A percentile compares a stretch with the other conserved stretches of the same genome.
These are phyloP conservation scores for Colletotrichum sublineola DNA, from an alignment of 2,329 filamentous ascomycete species.

Conservation along the genomic window DNA sequence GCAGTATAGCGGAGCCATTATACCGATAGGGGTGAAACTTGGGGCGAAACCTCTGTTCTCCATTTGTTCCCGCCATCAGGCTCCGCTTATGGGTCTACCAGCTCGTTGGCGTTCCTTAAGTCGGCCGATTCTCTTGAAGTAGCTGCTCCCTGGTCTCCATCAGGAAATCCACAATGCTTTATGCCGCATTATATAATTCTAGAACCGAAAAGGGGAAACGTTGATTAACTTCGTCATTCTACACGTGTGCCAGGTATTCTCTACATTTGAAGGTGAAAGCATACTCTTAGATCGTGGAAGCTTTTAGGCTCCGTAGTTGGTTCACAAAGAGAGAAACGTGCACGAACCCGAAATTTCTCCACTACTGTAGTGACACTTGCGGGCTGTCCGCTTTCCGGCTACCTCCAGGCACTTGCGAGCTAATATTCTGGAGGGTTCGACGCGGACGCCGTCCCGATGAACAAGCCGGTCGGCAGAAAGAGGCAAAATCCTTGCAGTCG, in stretches of 20 bases:
- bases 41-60: conserved; percentile 32
- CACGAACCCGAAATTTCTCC: conserved; percentile 6
- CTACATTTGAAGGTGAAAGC: too few relatives aligned
- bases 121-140: not conserved
- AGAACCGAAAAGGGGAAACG: not conserved
- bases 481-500: not conserved
- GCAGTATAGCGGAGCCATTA: conserved; percentile 2
- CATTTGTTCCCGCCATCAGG: not conserved
- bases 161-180: too few relatives aligned
- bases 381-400: conserved; percentile 21
- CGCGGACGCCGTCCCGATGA: not conserved
- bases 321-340: not conserved
- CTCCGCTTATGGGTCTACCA: not conserved
- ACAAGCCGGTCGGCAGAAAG: not conserved
- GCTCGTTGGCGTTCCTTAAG: conserved; percentile 15
- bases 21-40: conserved; percentile 29
- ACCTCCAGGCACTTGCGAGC: conserved; percentile 12
- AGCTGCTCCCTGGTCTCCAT: not conserved
- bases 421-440: not conserved
- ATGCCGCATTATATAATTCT: not conserved
- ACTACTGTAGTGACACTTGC: conserved; percentile 11
- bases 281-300: conserved; percentile 1
- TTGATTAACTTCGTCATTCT: not conserved
- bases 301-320: conserved; percentile 10
- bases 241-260: not conserved